Evolutionary conservation across 495 filamentous ascomycete species (phyloP), one percentile per base, ranked within the genome.

Genomic region (Penicillium fimorum): DNA sequence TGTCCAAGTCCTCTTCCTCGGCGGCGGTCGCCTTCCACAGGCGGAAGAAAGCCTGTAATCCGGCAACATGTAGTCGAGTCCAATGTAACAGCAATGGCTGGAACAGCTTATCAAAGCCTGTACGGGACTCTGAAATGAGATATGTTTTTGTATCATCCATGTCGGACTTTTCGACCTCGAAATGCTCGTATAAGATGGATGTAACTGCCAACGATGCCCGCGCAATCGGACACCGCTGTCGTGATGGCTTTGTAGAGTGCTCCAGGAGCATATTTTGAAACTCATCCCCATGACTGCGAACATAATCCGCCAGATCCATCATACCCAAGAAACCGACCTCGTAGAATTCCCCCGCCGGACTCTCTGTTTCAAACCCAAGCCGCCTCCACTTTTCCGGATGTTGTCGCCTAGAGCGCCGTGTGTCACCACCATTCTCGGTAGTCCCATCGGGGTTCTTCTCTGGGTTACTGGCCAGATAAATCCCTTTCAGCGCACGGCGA

Each of bases 261-360:
- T 99, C 94, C 24, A 96, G 75, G 35, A 99, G 79, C 59, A 92
- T 73, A 71, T 93, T 96, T 63, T 96, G 93, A 61, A 94, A 97
- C 33, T 84, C 84, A 67, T 97, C 91, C 65, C 96, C 90, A 59
- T 95, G 84, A 65, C 89, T 95, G 60, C 87, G 81, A 47, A 96
- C 89, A 69, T 89, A 99, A 70, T 97, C 92, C 7, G 90, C 92
- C 64, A 97, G 67, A 70, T 99, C 94, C 91, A 97, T 96, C 86
- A 99, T 90, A 20, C 95, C 94, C 41, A 99, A 71, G 67, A 93
- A 97, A 2, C 94, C 94, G 17, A 87, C 85, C 24, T 84, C 79
- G 3, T 91, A 85, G 70, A 99, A 97, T 61, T 97, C 94, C 58
- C 77, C 72, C 0, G 85, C 85, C 10, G 94, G 94, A 55, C 80